Base-by-base conservation (phyloP, 139 green algal genomes). In the Deuterostichococcus epilithicus region DNA sequence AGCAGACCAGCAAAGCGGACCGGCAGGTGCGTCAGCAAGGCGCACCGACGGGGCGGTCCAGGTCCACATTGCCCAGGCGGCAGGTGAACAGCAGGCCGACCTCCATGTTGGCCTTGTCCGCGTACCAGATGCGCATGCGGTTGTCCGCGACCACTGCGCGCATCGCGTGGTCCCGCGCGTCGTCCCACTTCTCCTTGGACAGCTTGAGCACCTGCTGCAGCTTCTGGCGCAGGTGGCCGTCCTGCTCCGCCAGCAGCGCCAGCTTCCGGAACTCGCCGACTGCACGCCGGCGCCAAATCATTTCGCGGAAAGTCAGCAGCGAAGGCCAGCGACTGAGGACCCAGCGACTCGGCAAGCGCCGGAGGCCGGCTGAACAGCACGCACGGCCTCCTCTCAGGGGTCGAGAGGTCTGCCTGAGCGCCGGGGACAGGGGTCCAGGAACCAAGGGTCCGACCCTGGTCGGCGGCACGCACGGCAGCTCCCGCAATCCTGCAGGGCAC, bases 111-210 rank as follows among this genome's bases (percentile, higher is more conserved):
- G 78, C 75, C 73, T 84, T 87, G 80, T 93, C 85, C n/a, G 69
- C 81, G 36, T 85, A 86, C 89, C 90, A 96, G 36, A 91, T 90
- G 39, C 91, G 82, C 85, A 94, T 91, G 72, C 89, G 78, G 80
- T 91, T 94, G 86, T 97, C 91, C 13, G 89, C 86, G 32, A 96
- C 87, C 38, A 97, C 92, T 10, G 90, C 90, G 1, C 86, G 76
- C 86, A 94, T 90, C 6, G 92, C 92, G 76, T 96, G 92, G 71
- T 95, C 91, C 3, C 90, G 78, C 26, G 91, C 92, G 81, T 97
- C 91, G 38, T 95, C 91, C 92, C 92, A 97, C 84, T 97, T 97
- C 82, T 97, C 92, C 76, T 94, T 93, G 81, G 80, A 91, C 44
- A 96, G 88, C 87, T 96, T 96, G 13, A 96, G 81, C 76, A 96